These are phyloP conservation scores for Dorcoceras hygrometricum DNA, from an alignment of 257 asterid genomes.

Conservation along the genomic window DNA sequence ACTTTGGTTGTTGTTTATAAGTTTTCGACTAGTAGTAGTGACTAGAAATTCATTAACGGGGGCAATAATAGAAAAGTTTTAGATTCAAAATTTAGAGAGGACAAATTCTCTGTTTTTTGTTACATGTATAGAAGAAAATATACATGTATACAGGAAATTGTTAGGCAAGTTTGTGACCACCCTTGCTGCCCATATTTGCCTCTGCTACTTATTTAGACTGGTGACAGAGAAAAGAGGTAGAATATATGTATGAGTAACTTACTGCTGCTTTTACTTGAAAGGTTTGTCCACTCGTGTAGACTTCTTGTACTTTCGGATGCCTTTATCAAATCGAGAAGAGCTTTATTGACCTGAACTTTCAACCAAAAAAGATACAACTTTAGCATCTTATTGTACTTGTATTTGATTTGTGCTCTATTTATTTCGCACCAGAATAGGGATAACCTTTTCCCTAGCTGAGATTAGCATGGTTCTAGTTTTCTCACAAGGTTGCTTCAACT, in stretches of 20 bases:
- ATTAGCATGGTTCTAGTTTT: background rate
- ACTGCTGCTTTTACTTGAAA: slow-evolving; percentile 67
- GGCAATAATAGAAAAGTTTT: background rate
- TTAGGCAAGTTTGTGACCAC: background rate
- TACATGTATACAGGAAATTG: background rate
- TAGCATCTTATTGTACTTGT: background rate
- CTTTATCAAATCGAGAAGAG: slow-evolving; percentile 68
- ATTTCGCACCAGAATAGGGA: background rate
- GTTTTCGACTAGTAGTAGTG: background rate
- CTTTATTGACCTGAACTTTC: slow-evolving; percentile 67
- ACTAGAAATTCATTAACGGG: background rate
- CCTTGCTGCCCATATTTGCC: background rate
- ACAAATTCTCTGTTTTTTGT: background rate
- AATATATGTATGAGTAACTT: slow-evolving; percentile 26
- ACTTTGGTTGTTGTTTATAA: background rate
- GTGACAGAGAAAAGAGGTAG: slow-evolving; percentile 21
- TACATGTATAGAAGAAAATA: background rate
- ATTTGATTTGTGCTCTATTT: too few relatives aligned
- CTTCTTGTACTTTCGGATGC: slow-evolving; percentile 52
- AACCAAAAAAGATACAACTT: background rate
- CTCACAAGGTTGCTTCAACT: slow-evolving; percentile 4
- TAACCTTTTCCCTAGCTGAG: background rate
- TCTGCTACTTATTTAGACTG: slow-evolving; percentile 7
- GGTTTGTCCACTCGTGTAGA: slow-evolving; percentile 76
- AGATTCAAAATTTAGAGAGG: background rate